Percentiles rank a stretch among this genome's conserved stretches.
Evolutionary conservation across 106 monocot genomes (phyloP).

Genomic region (Allium fistulosum): DNA sequence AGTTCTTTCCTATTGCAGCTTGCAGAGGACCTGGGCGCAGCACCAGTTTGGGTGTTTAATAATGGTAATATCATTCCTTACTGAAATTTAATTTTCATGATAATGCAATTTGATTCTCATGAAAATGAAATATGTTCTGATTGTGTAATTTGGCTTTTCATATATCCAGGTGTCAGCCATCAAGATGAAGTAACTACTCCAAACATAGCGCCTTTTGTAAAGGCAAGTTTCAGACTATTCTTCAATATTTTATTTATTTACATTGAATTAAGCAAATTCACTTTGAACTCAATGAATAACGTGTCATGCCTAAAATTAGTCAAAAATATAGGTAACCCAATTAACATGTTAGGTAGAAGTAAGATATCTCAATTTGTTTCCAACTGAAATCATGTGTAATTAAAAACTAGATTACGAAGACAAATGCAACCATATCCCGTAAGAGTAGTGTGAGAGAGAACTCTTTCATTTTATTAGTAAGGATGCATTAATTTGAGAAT

Average conservation of each 20-base stretch:
- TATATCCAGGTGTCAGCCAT: conserved; percentile 70
- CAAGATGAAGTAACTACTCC: conserved; percentile 64
- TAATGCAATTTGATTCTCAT: background rate
- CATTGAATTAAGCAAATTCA: no score
- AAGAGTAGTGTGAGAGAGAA: no score
- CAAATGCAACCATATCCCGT: no score
- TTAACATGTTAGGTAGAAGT: background rate
- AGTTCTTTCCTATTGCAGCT: conserved; percentile 29
- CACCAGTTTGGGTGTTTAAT: conserved; percentile 84
- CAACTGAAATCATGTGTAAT: no score
- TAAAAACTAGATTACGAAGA: no score
- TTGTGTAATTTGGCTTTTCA: conserved; percentile 6
- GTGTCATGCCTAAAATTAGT: no score
- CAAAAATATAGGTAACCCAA: no score
- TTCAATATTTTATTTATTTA: background rate
- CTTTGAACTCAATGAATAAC: no score
- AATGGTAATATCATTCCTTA: conserved; percentile 45
- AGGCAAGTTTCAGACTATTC: conserved; percentile 30
- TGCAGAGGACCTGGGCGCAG: conserved; percentile 80
- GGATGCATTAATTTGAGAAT: no score
- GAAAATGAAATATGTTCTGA: background rate
- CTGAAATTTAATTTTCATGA: background rate
- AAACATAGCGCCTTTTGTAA: conserved; percentile 56
- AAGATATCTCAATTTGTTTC: background rate
- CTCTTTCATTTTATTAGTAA: no score